These are phyloP conservation scores for Populus deltoides DNA, from an alignment of 345 rosid genomes.

Conservation along the genomic window DNA sequence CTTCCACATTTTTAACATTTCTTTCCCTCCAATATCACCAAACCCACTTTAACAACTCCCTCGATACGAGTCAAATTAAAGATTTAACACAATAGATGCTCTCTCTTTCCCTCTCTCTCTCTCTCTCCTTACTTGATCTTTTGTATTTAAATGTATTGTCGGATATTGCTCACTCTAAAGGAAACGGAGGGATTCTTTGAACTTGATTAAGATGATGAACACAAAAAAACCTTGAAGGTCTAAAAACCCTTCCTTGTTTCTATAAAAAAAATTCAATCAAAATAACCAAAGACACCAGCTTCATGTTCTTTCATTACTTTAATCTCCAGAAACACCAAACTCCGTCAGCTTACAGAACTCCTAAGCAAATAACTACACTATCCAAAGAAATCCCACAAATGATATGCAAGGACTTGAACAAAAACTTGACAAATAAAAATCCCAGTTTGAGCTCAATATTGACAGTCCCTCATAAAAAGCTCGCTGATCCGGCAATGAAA, in stretches of 20 bases:
- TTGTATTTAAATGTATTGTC: constrained; percentile 10
- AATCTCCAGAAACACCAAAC: constrained; percentile 6
- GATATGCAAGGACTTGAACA: not conserved
- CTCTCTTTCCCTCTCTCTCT: not conserved
- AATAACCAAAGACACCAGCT: constrained; percentile 19
- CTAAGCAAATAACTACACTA: constrained; percentile 1
- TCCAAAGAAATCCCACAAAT: constrained; percentile 28
- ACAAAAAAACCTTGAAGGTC: constrained; percentile 25
- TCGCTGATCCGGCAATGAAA: not conserved
- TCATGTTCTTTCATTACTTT: constrained; percentile 14
- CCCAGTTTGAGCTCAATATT: not conserved
- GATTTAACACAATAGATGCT: constrained; percentile 1
- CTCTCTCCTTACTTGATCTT: constrained; percentile 8
- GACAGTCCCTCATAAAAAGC: constrained; percentile 2
- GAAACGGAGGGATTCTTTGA: constrained; percentile 23
- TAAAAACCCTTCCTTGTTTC: constrained; percentile 25
- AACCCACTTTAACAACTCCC: constrained; percentile 15
- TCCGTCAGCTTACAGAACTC: constrained; percentile 1
- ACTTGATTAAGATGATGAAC: constrained; percentile 13
- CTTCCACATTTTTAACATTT: constrained; percentile 41
- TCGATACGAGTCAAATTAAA: not conserved
- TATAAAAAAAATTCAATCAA: constrained; percentile 9
- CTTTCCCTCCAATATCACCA: constrained; percentile 22
- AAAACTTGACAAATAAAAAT: not conserved
- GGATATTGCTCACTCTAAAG: constrained; percentile 12